phyloP scores from a whole-genome alignment of 495 filamentous ascomycete genomes.

The Cryomyces antarcticus region DNA sequence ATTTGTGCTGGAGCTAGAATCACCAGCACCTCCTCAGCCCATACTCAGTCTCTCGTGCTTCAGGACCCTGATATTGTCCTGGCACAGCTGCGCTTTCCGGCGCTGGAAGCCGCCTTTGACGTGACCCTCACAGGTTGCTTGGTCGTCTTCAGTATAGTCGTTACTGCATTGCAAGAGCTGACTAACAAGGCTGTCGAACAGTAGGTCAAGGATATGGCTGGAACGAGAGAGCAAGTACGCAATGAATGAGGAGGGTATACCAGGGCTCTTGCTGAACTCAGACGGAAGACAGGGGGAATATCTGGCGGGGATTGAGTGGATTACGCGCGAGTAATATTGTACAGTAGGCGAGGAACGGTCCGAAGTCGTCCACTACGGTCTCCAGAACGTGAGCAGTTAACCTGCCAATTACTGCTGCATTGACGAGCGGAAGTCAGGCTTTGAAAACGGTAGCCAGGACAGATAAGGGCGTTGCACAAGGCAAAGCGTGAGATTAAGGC shows the following conservation, averaged over 20 bases:
- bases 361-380: too few relatives aligned
- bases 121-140: constrained; percentile 3
- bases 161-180: constrained; percentile 1
- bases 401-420: too few relatives aligned
- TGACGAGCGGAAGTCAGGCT: too few relatives aligned
- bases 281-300: too few relatives aligned
- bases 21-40: constrained; percentile 1
- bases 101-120: constrained; percentile 2
- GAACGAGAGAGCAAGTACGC: constrained; percentile 1
- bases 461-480: too few relatives aligned
- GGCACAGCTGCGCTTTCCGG: background rate
- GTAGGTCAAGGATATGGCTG: background rate
- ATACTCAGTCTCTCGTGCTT: constrained; percentile 1
- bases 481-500: too few relatives aligned
- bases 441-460: too few relatives aligned
- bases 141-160: constrained; percentile 1
- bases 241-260: constrained; percentile 7
- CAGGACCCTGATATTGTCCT: background rate
- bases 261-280: constrained; percentile 1
- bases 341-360: too few relatives aligned
- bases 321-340: too few relatives aligned
- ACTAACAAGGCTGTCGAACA: background rate
- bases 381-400: too few relatives aligned
- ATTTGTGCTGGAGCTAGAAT: constrained; percentile 3
- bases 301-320: too few relatives aligned